Evolutionary conservation across 2,329 filamentous ascomycete genomes (phyloP), one percentile per base, ranked within the genome.

Genomic region (Ophiobolus disseminans): DNA sequence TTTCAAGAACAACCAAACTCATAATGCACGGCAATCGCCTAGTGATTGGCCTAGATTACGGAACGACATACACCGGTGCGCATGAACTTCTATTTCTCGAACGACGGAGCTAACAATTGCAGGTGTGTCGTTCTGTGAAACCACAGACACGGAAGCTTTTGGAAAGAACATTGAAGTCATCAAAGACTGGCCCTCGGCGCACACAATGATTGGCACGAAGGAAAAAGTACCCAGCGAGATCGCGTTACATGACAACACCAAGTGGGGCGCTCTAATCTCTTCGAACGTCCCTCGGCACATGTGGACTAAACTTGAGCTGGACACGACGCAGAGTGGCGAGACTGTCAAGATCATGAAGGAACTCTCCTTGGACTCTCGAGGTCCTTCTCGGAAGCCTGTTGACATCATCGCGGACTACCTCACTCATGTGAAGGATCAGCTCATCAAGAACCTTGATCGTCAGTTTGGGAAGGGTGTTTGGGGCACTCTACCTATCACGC

Each of bases 241-340:
- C 7, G 49, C 60, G 2, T 22, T 26, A 4, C 8, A 28, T 2
- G 28, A 34, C 6, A 5, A 5, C 13, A 22, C 26, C 3, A 19
- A 35, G 4, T 68, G 59, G 60, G 62, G 63, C 2, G 50, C 53
- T 3, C 13, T 42, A 0, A 62, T 65, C 10, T 43, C 58, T 0
- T 32, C 55, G 0, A 31, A 70, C 38, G 44, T 61, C 0, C 35
- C 57, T 22, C 55, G 71, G 0, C 57, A 70, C 28, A 61, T 69
- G 44, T 73, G 68, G 64, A 73, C 66, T 0, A 72, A 73, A 40
- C 48, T 73, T 0, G 44, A 62, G 9, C 53, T 71, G 0, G 66
- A 73, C 13, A 8, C 20, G 1, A 41, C 34, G 1, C 50, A 45
- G 21, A 16, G 10, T 1, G 63, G 62, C 0, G 58, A 62, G 32